A percentile compares a stretch with the other conserved stretches of the same genome.
Evolutionary conservation across 768 basidiomycete species (phyloP).

Genomic region (Russula lepida): DNA sequence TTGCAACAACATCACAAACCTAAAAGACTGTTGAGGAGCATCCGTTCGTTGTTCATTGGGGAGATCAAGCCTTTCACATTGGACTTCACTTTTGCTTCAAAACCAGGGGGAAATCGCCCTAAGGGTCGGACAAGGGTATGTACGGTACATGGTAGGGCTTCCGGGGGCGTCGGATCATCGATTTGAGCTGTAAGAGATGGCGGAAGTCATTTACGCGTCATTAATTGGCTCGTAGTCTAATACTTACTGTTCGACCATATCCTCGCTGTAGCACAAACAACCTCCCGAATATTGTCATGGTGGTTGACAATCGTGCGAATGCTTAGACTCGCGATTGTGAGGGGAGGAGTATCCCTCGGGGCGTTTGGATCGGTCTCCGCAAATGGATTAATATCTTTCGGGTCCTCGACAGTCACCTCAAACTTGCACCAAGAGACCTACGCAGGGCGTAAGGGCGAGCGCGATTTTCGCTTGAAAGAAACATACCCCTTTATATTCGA

Average conservation of each 20-base stretch:
- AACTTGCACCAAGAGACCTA: constrained; percentile 97
- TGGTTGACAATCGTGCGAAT: constrained; percentile 91
- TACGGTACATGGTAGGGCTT: constrained; percentile 70
- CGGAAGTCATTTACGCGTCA: neutral
- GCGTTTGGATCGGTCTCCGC: constrained; percentile 58
- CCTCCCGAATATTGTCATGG: constrained; percentile 85
- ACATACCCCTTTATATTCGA: constrained; percentile 75
- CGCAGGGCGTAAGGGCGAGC: neutral
- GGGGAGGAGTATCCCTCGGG: constrained; percentile 74
- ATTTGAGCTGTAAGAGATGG: constrained; percentile 51
- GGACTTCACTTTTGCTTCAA: constrained; percentile 59
- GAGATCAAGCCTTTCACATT: constrained; percentile 63
- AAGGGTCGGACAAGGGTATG: constrained; percentile 89
- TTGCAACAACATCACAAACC: constrained; percentile 33
- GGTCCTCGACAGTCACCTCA: constrained; percentile 74
- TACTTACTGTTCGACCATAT: constrained; percentile 71
- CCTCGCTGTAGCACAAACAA: constrained; percentile 77
- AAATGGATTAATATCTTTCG: constrained; percentile 84
- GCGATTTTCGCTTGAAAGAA: neutral
- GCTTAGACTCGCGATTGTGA: constrained; percentile 86
- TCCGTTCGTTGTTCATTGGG: constrained; percentile 73
- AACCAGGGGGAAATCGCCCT: constrained; percentile 75
- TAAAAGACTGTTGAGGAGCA: constrained; percentile 74
- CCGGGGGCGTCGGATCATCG: constrained; percentile 88
- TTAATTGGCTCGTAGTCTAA: neutral